A percentile compares a stretch with the other conserved stretches of the same genome.
Conservation (phyloP, 148 eudicot species). For the Vaccinium macrocarpon region DNA sequence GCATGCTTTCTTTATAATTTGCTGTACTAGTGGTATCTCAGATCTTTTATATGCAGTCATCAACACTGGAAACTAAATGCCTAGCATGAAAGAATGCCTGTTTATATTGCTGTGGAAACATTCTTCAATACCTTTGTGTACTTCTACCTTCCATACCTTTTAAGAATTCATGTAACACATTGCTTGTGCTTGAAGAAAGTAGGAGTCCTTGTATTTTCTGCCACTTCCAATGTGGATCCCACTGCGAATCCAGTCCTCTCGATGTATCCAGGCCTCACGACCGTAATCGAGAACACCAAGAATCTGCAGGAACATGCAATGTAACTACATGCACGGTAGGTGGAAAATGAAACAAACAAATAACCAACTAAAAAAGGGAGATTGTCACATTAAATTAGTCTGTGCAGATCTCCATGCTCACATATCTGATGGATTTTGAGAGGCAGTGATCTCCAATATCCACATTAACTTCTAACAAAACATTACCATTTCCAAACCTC, state of each 20-base stretch:
- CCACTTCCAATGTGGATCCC: slow-evolving; percentile 61
- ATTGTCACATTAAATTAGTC: background rate
- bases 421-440: background rate
- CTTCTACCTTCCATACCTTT: slow-evolving; percentile 12
- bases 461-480: background rate
- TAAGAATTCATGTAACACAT: slow-evolving; percentile 81
- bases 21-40: background rate
- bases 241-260: slow-evolving; percentile 73
- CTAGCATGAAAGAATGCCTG: background rate
- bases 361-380: background rate
- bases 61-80: background rate
- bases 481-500: background rate
- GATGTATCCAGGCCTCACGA: slow-evolving; percentile 91
- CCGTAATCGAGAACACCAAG: slow-evolving; percentile 74
- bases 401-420: background rate
- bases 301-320: slow-evolving; percentile 40
- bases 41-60: background rate
- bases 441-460: background rate
- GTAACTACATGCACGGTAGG: background rate
- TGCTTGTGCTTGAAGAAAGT: slow-evolving; percentile 70
- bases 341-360: background rate
- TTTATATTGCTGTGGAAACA: background rate
- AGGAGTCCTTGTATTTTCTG: slow-evolving; percentile 66
- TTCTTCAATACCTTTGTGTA: background rate
- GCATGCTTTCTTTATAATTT: background rate